Evolutionary conservation across 805 yeast species (phyloP).

Genomic region (Komagataella pastoris): DNA sequence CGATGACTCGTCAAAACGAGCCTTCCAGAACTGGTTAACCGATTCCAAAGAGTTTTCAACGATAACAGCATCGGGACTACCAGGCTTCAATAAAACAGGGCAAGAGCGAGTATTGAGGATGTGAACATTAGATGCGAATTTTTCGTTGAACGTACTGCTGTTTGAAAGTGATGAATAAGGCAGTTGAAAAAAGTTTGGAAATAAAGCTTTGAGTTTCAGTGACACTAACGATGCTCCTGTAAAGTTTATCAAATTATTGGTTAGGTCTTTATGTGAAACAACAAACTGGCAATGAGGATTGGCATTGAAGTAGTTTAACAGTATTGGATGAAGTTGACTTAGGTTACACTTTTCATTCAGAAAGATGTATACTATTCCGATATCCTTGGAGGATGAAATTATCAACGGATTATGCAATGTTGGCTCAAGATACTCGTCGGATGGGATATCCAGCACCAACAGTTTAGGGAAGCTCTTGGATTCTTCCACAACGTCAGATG

Average conservation of each 20-base stretch:
- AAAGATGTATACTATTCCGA: constrained; percentile 59
- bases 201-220: constrained; percentile 43
- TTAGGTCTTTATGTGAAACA: constrained; percentile 57
- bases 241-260: constrained; percentile 49
- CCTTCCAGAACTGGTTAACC: background rate
- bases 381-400: constrained; percentile 10
- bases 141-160: background rate
- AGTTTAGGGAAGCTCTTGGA: constrained; percentile 44
- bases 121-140: background rate
- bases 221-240: constrained; percentile 37
- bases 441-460: constrained; percentile 65
- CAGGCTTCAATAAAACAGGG: background rate
- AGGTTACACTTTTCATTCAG: constrained; percentile 42
- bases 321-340: constrained; percentile 31
- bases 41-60: background rate
- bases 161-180: constrained; percentile 9
- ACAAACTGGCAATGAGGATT: constrained; percentile 35
- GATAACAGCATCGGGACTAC: background rate
- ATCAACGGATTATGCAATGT: background rate
- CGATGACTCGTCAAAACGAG: background rate
- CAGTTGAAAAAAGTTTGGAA: constrained; percentile 28
- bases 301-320: constrained; percentile 37
- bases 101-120: background rate
- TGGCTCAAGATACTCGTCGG: constrained; percentile 23
- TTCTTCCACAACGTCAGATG: constrained; percentile 64